These are phyloP conservation scores for Aspergillus cristatus DNA, from an alignment of 495 filamentous ascomycete species.

Conservation along the genomic window DNA sequence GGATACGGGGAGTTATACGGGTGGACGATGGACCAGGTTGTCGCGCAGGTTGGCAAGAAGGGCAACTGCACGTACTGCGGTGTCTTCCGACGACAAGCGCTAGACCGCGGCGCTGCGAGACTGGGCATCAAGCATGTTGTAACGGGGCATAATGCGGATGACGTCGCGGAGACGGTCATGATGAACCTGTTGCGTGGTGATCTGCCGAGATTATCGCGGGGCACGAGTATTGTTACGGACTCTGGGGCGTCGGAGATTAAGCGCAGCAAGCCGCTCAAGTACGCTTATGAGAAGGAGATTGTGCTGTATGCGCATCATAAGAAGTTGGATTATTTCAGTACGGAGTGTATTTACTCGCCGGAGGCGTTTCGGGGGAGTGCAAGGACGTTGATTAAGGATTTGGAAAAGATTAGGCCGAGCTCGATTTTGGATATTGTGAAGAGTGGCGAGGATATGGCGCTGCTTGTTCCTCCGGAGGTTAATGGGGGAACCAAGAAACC, in stretches of 20 bases:
- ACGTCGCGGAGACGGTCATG: slow-evolving; percentile 95
- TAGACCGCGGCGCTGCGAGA: slow-evolving; percentile 83
- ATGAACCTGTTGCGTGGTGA: slow-evolving; percentile 96
- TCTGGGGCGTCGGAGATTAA: slow-evolving; percentile 68
- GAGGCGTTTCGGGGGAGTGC: slow-evolving; percentile 97
- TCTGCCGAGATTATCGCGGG: slow-evolving; percentile 73
- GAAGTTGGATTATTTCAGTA: slow-evolving; percentile 93
- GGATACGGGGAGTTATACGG: slow-evolving; percentile 93
- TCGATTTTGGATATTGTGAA: slow-evolving; percentile 90
- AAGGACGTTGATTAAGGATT: slow-evolving; percentile 82
- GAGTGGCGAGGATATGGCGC: slow-evolving; percentile 94
- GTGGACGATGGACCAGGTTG: slow-evolving; percentile 99
- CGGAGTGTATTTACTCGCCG: slow-evolving; percentile 95
- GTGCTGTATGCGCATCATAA: slow-evolving; percentile 95
- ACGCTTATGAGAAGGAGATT: slow-evolving; percentile 98
- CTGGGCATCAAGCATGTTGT: slow-evolving; percentile 90
- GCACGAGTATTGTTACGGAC: slow-evolving; percentile 87
- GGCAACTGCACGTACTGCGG: slow-evolving; percentile 99
- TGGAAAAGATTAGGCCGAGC: slow-evolving; percentile 86
- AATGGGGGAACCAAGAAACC: slow-evolving; percentile 15
- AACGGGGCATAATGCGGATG: slow-evolving; percentile 95
- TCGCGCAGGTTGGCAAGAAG: slow-evolving; percentile 91
- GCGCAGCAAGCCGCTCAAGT: slow-evolving; percentile 92
- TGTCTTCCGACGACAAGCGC: slow-evolving; percentile 87
- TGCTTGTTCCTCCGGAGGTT: slow-evolving; percentile 59